A percentile compares a stretch with the other conserved stretches of the same genome.
Evolutionary conservation across 2,329 filamentous ascomycete species (phyloP).

Genomic region (Xylariomycetidae sp.): DNA sequence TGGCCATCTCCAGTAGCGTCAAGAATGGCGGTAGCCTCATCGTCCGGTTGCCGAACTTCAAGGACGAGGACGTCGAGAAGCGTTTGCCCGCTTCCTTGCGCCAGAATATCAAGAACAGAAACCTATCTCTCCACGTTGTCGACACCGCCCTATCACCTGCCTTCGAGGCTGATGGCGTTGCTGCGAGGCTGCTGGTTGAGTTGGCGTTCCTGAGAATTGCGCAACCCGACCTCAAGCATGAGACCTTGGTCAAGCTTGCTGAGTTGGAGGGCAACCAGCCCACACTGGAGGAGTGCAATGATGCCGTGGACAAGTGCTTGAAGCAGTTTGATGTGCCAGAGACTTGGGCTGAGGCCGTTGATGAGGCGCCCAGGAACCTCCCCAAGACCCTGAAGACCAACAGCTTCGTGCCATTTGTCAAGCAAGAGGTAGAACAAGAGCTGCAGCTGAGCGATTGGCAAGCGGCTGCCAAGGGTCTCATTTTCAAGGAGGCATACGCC

Average conservation of each 20-base stretch:
- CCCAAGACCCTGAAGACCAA: constrained; percentile 63
- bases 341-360: constrained; percentile 68
- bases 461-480: constrained; percentile 76
- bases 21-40: constrained; percentile 68
- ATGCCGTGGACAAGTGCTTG: constrained; percentile 64
- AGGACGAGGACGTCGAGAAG: constrained; percentile 87
- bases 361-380: constrained; percentile 49
- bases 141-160: constrained; percentile 65
- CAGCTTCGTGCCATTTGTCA: constrained; percentile 78
- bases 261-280: constrained; percentile 46
- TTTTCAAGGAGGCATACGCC: constrained; percentile 90
- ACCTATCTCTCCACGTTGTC: constrained; percentile 66
- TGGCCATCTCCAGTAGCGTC: constrained; percentile 66
- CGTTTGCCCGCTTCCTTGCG: constrained; percentile 66
- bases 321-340: constrained; percentile 70
- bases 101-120: constrained; percentile 64
- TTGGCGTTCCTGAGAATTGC: constrained; percentile 78
- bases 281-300: constrained; percentile 50
- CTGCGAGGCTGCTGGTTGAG: constrained; percentile 65
- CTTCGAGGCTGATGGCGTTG: constrained; percentile 55
- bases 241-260: constrained; percentile 61
- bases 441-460: constrained; percentile 69
- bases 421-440: constrained; percentile 64
- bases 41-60: constrained; percentile 69
- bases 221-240: constrained; percentile 56